phyloP scores from a whole-genome alignment of 2,329 filamentous ascomycete genomes.

The Cladophialophora exuberans region DNA sequence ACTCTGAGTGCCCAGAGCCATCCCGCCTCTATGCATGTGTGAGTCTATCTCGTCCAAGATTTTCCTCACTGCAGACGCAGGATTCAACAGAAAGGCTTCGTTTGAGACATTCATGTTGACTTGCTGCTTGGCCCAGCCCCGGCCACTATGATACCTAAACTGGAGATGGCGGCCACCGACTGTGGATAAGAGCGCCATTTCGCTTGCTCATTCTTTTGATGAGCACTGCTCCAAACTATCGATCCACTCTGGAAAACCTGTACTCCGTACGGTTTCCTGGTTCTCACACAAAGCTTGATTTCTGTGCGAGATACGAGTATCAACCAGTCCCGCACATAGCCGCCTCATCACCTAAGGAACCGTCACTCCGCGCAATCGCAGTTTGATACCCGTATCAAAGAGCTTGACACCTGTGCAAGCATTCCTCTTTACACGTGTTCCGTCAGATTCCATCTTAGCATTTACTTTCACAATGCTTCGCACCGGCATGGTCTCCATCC shows the following conservation, averaged over 20 bases:
- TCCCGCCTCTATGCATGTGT: slow-evolving; percentile 10
- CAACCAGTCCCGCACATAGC: no score
- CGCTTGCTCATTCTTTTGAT: slow-evolving; percentile 17
- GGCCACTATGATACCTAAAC: no score
- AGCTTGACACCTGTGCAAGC: no score
- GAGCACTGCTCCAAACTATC: slow-evolving; percentile 10
- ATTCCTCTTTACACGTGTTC: no score
- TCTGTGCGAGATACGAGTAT: neutral
- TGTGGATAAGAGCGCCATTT: slow-evolving; percentile 5
- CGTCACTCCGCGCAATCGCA: no score
- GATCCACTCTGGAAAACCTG: slow-evolving; percentile 4
- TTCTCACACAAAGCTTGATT: neutral
- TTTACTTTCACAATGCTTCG: no score
- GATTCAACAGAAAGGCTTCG: neutral
- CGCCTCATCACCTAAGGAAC: no score
- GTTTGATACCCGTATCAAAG: no score
- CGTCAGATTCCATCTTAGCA: no score
- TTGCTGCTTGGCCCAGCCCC: no score
- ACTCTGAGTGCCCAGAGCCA: slow-evolving; percentile 1
- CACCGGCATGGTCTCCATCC: no score
- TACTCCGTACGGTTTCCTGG: neutral
- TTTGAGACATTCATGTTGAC: slow-evolving; percentile 31
- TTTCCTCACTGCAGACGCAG: neutral
- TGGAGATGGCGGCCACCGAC: neutral
- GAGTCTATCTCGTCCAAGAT: neutral